Evolutionary conservation across 1,284 basidiomycete species (phyloP).

Genomic region (Hemileia vastatrix): DNA sequence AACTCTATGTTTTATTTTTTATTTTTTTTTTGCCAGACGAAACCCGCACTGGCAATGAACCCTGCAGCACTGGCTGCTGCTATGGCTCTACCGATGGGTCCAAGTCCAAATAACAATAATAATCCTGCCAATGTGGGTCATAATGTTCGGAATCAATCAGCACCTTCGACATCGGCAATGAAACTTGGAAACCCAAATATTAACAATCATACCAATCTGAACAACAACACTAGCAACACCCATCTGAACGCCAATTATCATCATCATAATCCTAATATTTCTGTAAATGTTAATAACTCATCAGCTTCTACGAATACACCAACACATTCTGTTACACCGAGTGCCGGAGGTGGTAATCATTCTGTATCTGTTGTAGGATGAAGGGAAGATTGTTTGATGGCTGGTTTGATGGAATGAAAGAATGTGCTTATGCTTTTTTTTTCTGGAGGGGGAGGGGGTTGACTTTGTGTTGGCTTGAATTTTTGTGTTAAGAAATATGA

Average conservation of each 20-base stretch:
- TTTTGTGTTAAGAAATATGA: background rate
- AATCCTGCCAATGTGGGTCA: background rate
- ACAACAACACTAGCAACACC: background rate
- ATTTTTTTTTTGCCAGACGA: background rate
- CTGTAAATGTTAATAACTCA: too few relatives aligned
- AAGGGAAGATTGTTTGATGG: too few relatives aligned
- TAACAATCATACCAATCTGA: background rate
- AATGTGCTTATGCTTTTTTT: too few relatives aligned
- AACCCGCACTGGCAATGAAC: constrained; percentile 21
- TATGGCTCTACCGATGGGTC: constrained; percentile 14
- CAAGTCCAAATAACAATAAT: constrained; percentile 19
- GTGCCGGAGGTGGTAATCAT: too few relatives aligned
- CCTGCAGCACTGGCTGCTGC: constrained; percentile 17
- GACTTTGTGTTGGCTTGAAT: background rate
- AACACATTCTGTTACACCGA: too few relatives aligned
- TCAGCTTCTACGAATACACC: too few relatives aligned
- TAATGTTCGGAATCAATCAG: background rate
- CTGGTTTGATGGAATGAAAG: too few relatives aligned
- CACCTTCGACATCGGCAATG: background rate
- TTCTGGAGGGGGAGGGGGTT: too few relatives aligned
- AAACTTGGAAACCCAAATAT: background rate
- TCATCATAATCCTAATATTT: too few relatives aligned
- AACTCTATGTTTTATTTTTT: background rate
- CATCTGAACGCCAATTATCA: too few relatives aligned
- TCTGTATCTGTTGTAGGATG: too few relatives aligned